phyloP scores from a whole-genome alignment of 2,329 filamentous ascomycete species.

The Ceratocystis eucalypticola region DNA sequence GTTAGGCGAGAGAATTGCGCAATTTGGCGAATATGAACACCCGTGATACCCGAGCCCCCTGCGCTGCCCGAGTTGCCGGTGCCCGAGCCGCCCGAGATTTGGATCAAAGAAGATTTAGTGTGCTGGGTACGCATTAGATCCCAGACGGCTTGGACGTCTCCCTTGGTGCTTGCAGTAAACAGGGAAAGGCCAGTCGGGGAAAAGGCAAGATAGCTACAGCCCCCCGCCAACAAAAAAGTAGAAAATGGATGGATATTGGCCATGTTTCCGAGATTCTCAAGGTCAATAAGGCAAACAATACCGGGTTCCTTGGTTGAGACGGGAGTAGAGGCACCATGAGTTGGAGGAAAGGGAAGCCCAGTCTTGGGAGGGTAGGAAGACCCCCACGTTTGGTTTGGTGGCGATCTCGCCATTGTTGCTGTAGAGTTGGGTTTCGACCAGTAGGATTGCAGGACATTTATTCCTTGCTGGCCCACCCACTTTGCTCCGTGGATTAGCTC shows the following conservation, averaged over 20 bases:
- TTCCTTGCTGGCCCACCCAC: constrained; percentile 64
- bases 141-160: constrained; percentile 74
- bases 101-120: constrained; percentile 47
- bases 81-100: constrained; percentile 25
- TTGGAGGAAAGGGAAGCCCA: constrained; percentile 52
- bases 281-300: constrained; percentile 60
- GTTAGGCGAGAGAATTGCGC: constrained; percentile 86
- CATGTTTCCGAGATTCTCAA: constrained; percentile 44
- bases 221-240: constrained; percentile 57
- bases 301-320: constrained; percentile 51
- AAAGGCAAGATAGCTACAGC: constrained; percentile 71
- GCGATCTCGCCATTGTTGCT: constrained; percentile 33
- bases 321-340: constrained; percentile 51
- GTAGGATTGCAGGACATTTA: constrained; percentile 68
- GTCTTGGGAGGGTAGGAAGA: constrained; percentile 27
- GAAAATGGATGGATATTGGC: constrained; percentile 48
- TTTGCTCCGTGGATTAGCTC: constrained; percentile 61
- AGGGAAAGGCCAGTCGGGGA: constrained; percentile 59
- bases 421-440: constrained; percentile 44
- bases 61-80: constrained; percentile 27
- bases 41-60: constrained; percentile 29
- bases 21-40: constrained; percentile 62
- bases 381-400: constrained; percentile 33
- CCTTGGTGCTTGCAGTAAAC: constrained; percentile 68
- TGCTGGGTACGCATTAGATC: constrained; percentile 56